Conservation (phyloP, 805 yeast species). For the Schwanniomyces yamadae region DNA sequence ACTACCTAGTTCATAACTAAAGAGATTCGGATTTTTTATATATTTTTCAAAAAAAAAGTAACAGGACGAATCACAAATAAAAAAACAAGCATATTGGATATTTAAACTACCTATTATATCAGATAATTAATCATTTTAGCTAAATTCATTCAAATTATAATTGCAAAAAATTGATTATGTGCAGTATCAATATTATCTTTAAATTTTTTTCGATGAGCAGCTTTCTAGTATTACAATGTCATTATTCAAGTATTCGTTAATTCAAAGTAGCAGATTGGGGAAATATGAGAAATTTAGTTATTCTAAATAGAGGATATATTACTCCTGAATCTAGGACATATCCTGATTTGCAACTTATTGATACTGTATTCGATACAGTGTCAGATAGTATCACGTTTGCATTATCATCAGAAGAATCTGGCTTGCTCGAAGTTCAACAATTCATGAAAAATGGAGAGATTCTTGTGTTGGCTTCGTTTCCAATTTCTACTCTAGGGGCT, state of each 20-base stretch:
- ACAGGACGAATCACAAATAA: too few relatives aligned
- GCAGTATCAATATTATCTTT: too few relatives aligned
- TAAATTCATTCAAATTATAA: too few relatives aligned
- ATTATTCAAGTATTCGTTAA: not conserved
- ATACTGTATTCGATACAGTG: constrained; percentile 67
- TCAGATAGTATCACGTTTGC: constrained; percentile 71
- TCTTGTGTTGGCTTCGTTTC: constrained; percentile 59
- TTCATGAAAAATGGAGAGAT: constrained; percentile 62
- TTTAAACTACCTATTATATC: too few relatives aligned
- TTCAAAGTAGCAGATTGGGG: not conserved
- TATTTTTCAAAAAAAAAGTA: too few relatives aligned
- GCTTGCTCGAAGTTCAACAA: constrained; percentile 72
- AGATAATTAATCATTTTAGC: too few relatives aligned
- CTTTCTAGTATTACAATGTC: not conserved
- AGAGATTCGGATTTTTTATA: too few relatives aligned
- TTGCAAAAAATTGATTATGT: too few relatives aligned
- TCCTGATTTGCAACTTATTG: constrained; percentile 60
- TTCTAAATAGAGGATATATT: constrained; percentile 55
- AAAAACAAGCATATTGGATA: too few relatives aligned
- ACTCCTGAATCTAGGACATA: constrained; percentile 53
- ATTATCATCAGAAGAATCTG: constrained; percentile 52
- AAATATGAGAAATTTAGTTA: constrained; percentile 48
- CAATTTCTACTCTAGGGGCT: constrained; percentile 36
- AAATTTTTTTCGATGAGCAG: constrained; percentile 4
- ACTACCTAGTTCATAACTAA: too few relatives aligned